Percentiles rank a stretch among this genome's conserved stretches.
These are phyloP conservation scores for Pythium insidiosum DNA, from an alignment of 352 stramenopile genomes.

Conservation along the genomic window DNA sequence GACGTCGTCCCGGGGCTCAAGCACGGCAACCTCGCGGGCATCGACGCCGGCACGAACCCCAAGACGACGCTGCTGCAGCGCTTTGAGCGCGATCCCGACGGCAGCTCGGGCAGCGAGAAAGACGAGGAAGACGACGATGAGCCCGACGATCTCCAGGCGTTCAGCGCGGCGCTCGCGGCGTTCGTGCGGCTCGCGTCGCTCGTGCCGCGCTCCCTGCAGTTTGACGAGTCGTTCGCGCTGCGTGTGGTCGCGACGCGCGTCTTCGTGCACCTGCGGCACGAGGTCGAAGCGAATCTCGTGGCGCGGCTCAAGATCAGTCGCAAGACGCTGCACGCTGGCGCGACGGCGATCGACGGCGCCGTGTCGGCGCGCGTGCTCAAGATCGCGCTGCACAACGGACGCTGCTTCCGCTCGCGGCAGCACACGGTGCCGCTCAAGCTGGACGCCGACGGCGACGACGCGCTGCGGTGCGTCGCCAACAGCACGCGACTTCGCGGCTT, in stretches of 20 bases:
- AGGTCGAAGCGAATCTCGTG: slow-evolving; percentile 61
- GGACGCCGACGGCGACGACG: slow-evolving; percentile 48
- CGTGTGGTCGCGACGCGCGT: slow-evolving; percentile 37
- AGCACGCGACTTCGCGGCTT: slow-evolving; percentile 62
- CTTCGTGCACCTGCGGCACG: slow-evolving; percentile 59
- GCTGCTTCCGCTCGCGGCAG: slow-evolving; percentile 60
- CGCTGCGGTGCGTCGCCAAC: slow-evolving; percentile 37
- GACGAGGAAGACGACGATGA: no score
- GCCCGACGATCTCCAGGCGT: slow-evolving; percentile 34
- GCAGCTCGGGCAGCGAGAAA: background rate
- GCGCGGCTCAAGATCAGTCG: slow-evolving; percentile 55
- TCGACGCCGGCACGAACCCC: slow-evolving; percentile 56
- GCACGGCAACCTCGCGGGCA: slow-evolving; percentile 57
- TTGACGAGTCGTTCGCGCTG: slow-evolving; percentile 59
- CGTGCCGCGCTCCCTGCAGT: slow-evolving; percentile 42
- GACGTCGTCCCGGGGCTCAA: slow-evolving; percentile 72
- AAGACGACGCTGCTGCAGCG: slow-evolving; percentile 31
- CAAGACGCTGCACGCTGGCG: slow-evolving; percentile 38
- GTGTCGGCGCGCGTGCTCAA: slow-evolving; percentile 75
- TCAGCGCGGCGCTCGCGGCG: slow-evolving; percentile 39
- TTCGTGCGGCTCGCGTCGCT: slow-evolving; percentile 54
- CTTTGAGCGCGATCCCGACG: background rate
- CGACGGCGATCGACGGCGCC: slow-evolving; percentile 38
- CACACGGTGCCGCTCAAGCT: slow-evolving; percentile 64
- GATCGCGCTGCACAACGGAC: slow-evolving; percentile 85